Evolutionary conservation across 352 stramenopile genomes (phyloP), one percentile per base, ranked within the genome.

Genomic region (Phytophthora meadii): DNA sequence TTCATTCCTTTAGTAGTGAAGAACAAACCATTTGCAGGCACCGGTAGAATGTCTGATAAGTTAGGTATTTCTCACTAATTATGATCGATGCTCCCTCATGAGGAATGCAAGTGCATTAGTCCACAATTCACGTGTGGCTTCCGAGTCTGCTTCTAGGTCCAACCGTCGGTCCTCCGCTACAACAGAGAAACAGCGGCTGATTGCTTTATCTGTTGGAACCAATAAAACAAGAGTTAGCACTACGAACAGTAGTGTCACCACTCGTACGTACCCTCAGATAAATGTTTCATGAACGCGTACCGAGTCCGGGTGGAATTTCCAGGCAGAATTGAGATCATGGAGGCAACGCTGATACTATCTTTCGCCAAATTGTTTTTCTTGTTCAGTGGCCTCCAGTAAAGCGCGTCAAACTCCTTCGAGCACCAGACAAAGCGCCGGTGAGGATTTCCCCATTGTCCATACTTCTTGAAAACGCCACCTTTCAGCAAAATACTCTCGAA

Each of bases 211-310:
- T 92, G 67, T 47, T 11, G 19, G 19, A 19, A 54, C 25, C 15
- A 63, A 60, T 15, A 48, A n/a, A 61, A 17, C 45, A 19, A 51
- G 27, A 66, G 41, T 60, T 36, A 49, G 39, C 32, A 9, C 40
- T 12, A 25, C 4, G 27, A n/a, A 52, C 7, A 36, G 8, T 10
- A 36, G 30, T 3, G 8, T 36, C 9, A 36, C 2, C 12, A 14
- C 30, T 14, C 30, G 9, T 36, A 36, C 30, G 30, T 36, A 88
- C 80, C 83, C 22, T 92, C 81, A 6, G 83, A 89, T 32, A 92
- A 65, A 36, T 92, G 80, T 44, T 90, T 89, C 81, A 92, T 89
- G 67, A 90, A 92, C 17, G 81, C 83, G 50, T 92, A 92, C 15
- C 79, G 70, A 42, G 83, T 92, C 7, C 81, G 68, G 8, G 59